These are phyloP conservation scores for Microdochium nivale DNA, from an alignment of 2,329 filamentous ascomycete genomes.

Conservation along the genomic window DNA sequence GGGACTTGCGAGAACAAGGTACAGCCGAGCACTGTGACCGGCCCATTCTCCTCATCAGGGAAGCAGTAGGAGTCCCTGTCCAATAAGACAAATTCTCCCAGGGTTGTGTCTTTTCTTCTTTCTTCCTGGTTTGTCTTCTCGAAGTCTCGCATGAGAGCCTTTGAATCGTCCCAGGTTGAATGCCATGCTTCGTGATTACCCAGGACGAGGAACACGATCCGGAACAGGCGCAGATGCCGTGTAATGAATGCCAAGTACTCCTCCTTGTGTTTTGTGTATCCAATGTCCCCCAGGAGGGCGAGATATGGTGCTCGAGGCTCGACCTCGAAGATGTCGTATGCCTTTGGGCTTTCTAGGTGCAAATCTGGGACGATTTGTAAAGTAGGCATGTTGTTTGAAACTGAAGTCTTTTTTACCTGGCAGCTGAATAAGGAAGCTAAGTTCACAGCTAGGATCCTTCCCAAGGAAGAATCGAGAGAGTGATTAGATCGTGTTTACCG, in stretches of 20 bases:
- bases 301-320: slow-evolving; percentile 37
- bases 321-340: slow-evolving; percentile 44
- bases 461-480: no score
- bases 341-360: slow-evolving; percentile 40
- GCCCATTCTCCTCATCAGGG: background rate
- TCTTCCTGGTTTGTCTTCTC: slow-evolving; percentile 12
- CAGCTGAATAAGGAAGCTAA: no score
- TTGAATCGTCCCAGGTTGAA: slow-evolving; percentile 24
- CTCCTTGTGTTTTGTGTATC: slow-evolving; percentile 29
- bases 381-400: background rate
- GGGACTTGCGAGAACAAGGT: slow-evolving; percentile 41
- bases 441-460: no score
- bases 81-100: slow-evolving; percentile 31
- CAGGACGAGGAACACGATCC: slow-evolving; percentile 39
- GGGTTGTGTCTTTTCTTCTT: background rate
- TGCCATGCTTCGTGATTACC: slow-evolving; percentile 50
- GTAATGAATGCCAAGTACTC: slow-evolving; percentile 37
- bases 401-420: background rate
- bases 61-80: slow-evolving; percentile 21
- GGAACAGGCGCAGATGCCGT: slow-evolving; percentile 37
- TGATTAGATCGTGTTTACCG: no score
- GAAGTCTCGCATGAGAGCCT: slow-evolving; percentile 19
- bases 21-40: slow-evolving; percentile 33
- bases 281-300: slow-evolving; percentile 49
- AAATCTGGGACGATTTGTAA: slow-evolving; percentile 47